A percentile compares a stretch with the other conserved stretches of the same genome.
Conservation (phyloP, 2,329 filamentous ascomycete genomes). For the Trichoderma breve region DNA sequence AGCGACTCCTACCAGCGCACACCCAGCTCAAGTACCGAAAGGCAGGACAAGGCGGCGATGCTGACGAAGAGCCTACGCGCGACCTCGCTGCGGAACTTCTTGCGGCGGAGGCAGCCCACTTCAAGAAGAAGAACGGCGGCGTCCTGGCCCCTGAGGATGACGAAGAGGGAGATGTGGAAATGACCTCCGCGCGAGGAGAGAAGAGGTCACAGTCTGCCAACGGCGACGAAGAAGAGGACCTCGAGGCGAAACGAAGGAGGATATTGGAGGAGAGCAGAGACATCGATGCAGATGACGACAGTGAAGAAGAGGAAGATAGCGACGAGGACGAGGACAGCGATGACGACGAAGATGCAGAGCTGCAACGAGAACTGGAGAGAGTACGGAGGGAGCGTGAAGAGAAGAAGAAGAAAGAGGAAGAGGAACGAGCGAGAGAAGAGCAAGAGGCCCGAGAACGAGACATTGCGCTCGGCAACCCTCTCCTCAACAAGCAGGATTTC, state of each 20-base stretch:
- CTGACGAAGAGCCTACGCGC: constrained; percentile 63
- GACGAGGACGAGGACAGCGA: constrained; percentile 47
- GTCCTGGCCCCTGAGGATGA: constrained; percentile 48
- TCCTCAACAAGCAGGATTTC: constrained; percentile 86
- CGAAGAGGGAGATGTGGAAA: constrained; percentile 48
- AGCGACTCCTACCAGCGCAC: constrained; percentile 89
- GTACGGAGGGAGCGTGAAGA: constrained; percentile 73
- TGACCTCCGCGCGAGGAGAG: constrained; percentile 27
- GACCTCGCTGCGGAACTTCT: constrained; percentile 90
- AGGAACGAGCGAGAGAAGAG: constrained; percentile 75
- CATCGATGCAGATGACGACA: constrained; percentile 73
- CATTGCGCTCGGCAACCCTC: constrained; percentile 87
- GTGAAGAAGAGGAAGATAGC: constrained; percentile 56
- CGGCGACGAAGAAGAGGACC: constrained; percentile 56
- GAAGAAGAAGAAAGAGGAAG: constrained; percentile 57
- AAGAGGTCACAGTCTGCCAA: constrained; percentile 55
- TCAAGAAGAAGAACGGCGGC: constrained; percentile 71
- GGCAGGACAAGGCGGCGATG: constrained; percentile 83
- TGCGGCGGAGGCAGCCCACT: constrained; percentile 82
- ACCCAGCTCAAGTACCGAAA: constrained; percentile 87
- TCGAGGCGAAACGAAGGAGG: constrained; percentile 77
- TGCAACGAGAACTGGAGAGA: constrained; percentile 91
- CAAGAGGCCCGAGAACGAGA: constrained; percentile 81
- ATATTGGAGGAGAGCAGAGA: constrained; percentile 86
- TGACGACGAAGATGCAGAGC: constrained; percentile 67